Evolutionary conservation across 2,329 filamentous ascomycete genomes (phyloP).

Genomic region (Penicillium griseofulvum): DNA sequence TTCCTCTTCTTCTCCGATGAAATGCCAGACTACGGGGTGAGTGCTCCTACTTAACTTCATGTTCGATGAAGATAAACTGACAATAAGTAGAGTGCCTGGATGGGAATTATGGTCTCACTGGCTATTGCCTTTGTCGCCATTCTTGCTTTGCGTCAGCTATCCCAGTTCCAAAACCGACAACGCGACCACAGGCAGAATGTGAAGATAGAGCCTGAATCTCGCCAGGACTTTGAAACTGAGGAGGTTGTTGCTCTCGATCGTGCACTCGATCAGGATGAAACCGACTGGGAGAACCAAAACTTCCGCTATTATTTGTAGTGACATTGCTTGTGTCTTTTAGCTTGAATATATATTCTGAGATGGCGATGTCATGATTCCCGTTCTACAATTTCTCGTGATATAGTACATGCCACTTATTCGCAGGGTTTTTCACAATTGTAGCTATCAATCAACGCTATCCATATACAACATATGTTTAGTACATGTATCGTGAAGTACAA

Average conservation of each 20-base stretch:
- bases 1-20: constrained; percentile 34
- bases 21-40: neutral
- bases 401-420: no score
- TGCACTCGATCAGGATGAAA: neutral
- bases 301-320: neutral
- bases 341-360: neutral
- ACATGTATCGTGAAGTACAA: no score
- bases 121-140: neutral
- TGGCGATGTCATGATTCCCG: neutral
- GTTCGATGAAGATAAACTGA: neutral
- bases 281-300: neutral
- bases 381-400: no score
- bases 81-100: neutral
- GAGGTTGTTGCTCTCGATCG: neutral
- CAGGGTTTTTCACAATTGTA: no score
- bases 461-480: no score
- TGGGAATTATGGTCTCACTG: neutral
- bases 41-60: neutral
- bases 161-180: neutral
- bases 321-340: neutral
- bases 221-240: neutral
- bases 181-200: neutral
- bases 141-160: neutral
- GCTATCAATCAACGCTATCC: no score
- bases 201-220: neutral